Evolutionary conservation across 2,329 filamentous ascomycete species (phyloP).

Genomic region (Fusarium nisikadoi): DNA sequence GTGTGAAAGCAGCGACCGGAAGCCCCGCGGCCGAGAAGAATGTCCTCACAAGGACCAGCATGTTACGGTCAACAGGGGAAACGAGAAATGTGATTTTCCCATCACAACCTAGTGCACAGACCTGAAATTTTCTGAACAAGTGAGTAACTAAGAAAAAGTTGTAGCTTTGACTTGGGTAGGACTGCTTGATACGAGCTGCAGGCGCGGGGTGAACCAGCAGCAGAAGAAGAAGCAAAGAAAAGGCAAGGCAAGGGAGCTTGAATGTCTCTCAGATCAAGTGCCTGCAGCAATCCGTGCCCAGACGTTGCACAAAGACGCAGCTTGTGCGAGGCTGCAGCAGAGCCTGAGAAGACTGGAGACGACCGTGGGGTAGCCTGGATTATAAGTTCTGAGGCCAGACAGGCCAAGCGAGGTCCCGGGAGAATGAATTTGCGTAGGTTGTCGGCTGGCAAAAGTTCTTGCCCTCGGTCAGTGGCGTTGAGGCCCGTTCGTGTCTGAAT

Average conservation of each 20-base stretch:
- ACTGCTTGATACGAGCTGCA: constrained; percentile 41
- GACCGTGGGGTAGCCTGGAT: constrained; percentile 15
- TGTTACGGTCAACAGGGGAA: constrained; percentile 22
- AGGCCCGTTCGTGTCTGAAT: constrained; percentile 25
- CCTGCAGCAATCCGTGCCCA: constrained; percentile 26
- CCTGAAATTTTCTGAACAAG: constrained; percentile 3
- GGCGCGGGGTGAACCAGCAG: constrained; percentile 17
- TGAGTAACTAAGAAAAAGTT: not conserved
- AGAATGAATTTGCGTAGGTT: constrained; percentile 22
- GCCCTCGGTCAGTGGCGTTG: constrained; percentile 18
- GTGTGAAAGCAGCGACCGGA: constrained; percentile 31
- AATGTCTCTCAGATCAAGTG: constrained; percentile 28
- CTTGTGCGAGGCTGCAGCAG: constrained; percentile 28
- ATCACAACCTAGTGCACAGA: constrained; percentile 11
- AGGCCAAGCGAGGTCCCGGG: constrained; percentile 17
- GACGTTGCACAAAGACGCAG: constrained; percentile 10
- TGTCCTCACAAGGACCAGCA: constrained; percentile 21
- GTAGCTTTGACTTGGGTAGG: constrained; percentile 27
- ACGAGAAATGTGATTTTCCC: constrained; percentile 26
- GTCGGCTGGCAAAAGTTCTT: constrained; percentile 4
- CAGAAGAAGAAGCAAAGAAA: not conserved
- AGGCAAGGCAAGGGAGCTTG: constrained; percentile 19
- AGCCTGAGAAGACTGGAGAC: constrained; percentile 18
- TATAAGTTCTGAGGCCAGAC: constrained; percentile 37
- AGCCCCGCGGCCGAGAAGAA: constrained; percentile 26